These are phyloP conservation scores for Betula pendula DNA, from an alignment of 306 rosid genomes.

Conservation along the genomic window DNA sequence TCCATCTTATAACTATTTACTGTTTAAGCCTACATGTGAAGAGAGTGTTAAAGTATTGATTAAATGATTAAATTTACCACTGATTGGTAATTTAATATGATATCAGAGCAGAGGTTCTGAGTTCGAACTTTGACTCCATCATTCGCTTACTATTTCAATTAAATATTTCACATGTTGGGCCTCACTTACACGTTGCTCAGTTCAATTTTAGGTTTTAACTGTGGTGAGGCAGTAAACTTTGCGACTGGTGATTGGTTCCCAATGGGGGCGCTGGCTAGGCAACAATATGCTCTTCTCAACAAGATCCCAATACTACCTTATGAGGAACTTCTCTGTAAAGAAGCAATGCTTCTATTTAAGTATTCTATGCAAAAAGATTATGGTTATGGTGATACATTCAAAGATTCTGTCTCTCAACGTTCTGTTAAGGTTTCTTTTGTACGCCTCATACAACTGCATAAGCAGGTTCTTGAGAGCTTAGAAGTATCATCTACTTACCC, in stretches of 20 bases:
- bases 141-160: too few species aligned
- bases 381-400: not conserved
- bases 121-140: too few species aligned
- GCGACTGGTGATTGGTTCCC: constrained; percentile 44
- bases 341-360: constrained; percentile 37
- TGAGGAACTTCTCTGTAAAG: constrained; percentile 48
- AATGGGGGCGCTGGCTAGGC: constrained; percentile 33
- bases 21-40: too few species aligned
- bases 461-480: constrained; percentile 15
- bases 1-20: not conserved
- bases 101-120: too few species aligned
- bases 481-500: constrained; percentile 10
- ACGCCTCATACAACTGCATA: constrained; percentile 31
- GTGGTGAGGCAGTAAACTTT: constrained; percentile 50
- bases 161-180: too few species aligned
- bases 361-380: constrained; percentile 14
- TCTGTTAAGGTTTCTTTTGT: constrained; percentile 24
- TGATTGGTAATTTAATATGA: too few species aligned
- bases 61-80: too few species aligned
- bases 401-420: constrained; percentile 20
- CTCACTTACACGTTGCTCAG: too few species aligned
- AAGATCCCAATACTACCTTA: constrained; percentile 35
- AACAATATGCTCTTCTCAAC: constrained; percentile 32
- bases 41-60: too few species aligned
- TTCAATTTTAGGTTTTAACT: constrained; percentile 39